Conservation (phyloP, 768 basidiomycete species). For the Suillus hirtellus region DNA sequence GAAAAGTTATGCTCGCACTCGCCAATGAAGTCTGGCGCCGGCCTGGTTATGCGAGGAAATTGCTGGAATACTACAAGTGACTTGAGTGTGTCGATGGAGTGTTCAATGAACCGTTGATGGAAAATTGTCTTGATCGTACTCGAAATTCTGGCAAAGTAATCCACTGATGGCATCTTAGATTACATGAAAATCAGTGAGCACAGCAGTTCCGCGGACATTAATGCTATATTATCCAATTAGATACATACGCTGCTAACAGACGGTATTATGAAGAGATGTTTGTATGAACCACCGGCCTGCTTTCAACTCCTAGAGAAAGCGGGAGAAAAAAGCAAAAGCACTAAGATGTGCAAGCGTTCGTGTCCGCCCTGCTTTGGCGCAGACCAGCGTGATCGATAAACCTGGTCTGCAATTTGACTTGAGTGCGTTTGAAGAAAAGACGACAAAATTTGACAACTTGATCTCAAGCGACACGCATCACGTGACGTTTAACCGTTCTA, state of each 20-base stretch:
- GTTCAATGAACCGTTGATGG: neutral
- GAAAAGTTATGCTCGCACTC: too few species aligned
- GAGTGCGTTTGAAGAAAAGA: slow-evolving; percentile 29
- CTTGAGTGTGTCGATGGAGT: neutral
- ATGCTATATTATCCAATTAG: neutral
- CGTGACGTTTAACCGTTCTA: slow-evolving; percentile 10
- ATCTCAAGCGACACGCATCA: slow-evolving; percentile 3
- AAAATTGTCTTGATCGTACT: neutral
- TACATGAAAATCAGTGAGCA: neutral
- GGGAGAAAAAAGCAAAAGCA: slow-evolving; percentile 28
- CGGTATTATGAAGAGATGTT: neutral
- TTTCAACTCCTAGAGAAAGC: slow-evolving; percentile 18
- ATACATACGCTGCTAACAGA: neutral
- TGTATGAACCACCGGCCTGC: slow-evolving; percentile 36
- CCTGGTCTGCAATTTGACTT: slow-evolving; percentile 34
- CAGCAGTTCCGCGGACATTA: neutral
- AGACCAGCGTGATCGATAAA: slow-evolving; percentile 24
- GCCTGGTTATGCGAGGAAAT: neutral
- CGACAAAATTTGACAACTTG: slow-evolving; percentile 1
- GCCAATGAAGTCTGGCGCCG: neutral
- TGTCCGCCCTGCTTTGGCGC: slow-evolving; percentile 38
- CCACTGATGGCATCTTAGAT: neutral
- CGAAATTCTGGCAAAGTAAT: neutral
- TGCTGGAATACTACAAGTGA: neutral
- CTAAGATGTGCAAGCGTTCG: slow-evolving; percentile 31